Conservation (phyloP, 306 rosid species). For the Potentilla sterilis region DNA sequence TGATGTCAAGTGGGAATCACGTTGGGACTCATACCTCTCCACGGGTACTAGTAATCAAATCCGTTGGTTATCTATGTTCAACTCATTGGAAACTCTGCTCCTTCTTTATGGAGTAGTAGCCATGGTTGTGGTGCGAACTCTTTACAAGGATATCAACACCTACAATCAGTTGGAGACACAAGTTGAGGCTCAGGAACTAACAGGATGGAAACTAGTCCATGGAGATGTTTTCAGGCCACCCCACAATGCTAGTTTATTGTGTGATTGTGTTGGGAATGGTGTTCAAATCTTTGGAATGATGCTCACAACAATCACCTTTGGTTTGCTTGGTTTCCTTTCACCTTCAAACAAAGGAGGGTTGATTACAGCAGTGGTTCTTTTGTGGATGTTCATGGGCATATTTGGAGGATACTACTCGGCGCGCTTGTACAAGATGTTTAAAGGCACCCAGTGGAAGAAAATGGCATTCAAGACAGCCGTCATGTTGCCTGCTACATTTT, state of each 20-base stretch:
- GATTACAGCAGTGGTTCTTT: constrained; percentile 91
- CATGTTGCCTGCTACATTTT: constrained; percentile 90
- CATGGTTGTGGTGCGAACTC: constrained; percentile 97
- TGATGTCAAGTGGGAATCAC: constrained; percentile 95
- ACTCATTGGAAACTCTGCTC: constrained; percentile 89
- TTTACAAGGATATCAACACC: constrained; percentile 89
- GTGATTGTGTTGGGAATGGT: constrained; percentile 91
- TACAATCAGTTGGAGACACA: constrained; percentile 94
- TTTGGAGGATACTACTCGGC: constrained; percentile 94
- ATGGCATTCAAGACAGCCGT: constrained; percentile 87
- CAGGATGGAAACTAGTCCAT: constrained; percentile 97
- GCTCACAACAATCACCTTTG: constrained; percentile 87
- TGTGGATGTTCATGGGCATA: constrained; percentile 98
- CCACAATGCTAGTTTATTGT: constrained; percentile 68
- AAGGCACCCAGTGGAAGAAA: constrained; percentile 95
- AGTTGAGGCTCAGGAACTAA: constrained; percentile 85
- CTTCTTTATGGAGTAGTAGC: constrained; percentile 99
- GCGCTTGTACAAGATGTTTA: constrained; percentile 93
- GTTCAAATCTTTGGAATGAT: constrained; percentile 89
- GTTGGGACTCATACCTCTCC: constrained; percentile 97
- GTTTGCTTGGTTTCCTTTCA: constrained; percentile 83
- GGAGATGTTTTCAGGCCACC: constrained; percentile 95
- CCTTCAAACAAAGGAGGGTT: constrained; percentile 95
- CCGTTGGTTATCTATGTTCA: constrained; percentile 92
- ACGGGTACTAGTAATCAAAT: constrained; percentile 66